Base-by-base conservation (phyloP, 169 alveolate genomes). In the Plasmodium vinckei region DNA sequence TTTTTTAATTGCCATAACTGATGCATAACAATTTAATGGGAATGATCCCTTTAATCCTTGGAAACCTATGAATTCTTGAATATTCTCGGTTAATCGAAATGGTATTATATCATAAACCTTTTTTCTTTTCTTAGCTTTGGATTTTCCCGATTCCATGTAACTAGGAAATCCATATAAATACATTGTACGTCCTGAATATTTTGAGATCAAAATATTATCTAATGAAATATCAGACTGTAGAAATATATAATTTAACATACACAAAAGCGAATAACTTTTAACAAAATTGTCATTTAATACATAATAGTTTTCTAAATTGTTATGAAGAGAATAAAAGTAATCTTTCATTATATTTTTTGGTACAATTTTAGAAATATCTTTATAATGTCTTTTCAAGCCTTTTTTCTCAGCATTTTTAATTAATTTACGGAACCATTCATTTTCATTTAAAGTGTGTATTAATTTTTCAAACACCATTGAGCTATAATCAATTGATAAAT, bases 191-290 rank as follows among this genome's bases (percentile, higher is more conserved):
- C 91, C 91, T 44, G 91, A 70, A 46, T 23, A 42, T 63, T 57
- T 86, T 7, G 91, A 86, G 9, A 86, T 19, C 10, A 86, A 10
- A 23, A 86, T 86, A 5, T 54, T 86, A 44, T 86, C 51, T 59
- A 86, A 72, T 9, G 86, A 69, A 5, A 73, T 57, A 15, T 60
- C 47, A 23, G 33, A 51, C 27, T 70, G 72, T 23, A 86, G 71
- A 25, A 86, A 70, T 21, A 86, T 23, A 51, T 86, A 86, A 86
- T 86, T 86, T 44, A 86, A 46, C 91, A 86, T 86, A 44, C 91
- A 86, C 13, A 72, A 17, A 9, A 86, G 44, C 5, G 91, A 68
- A 64, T 86, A 86, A 53, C 57, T 86, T 44, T 47, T 59, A 15
- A 70, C 69, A 57, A 86, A 86, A 46, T 86, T 68, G 7, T 19